Percentiles rank a stretch among this genome's conserved stretches.
phyloP scores from a whole-genome alignment of 108 stramenopile genomes.

The Nitzschia putrida region DNA sequence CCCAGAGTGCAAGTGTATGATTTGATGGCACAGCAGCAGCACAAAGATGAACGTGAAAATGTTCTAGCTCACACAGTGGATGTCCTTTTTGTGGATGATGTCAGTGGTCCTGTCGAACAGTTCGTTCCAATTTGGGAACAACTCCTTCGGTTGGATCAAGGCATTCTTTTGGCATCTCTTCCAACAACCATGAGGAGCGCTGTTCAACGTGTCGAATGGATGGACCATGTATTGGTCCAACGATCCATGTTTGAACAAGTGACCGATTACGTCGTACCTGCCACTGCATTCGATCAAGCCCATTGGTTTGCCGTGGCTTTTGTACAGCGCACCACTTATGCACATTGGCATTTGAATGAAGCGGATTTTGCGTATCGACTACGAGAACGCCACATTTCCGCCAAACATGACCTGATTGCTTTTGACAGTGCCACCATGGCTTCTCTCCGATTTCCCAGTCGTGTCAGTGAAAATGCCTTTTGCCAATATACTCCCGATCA shows the following conservation, averaged over 20 bases:
- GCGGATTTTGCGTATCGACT: neutral
- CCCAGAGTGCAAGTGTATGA: no score
- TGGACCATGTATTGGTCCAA: neutral
- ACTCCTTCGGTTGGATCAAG: neutral
- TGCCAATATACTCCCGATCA: neutral
- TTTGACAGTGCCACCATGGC: neutral
- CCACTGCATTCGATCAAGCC: neutral
- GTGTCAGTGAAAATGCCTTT: neutral
- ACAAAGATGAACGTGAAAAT: no score
- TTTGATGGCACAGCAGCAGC: no score
- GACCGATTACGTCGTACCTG: neutral
- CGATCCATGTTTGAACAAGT: neutral
- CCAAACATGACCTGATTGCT: neutral
- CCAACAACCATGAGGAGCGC: neutral
- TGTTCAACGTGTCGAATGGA: neutral
- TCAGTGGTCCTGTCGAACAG: neutral
- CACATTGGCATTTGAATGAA: neutral
- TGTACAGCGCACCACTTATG: neutral
- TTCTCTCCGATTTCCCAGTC: neutral
- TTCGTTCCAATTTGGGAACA: neutral
- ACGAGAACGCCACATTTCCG: neutral
- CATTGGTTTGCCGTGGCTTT: neutral
- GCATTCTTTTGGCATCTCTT: neutral
- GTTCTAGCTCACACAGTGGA: neutral
- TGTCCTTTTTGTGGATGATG: neutral